Conservation (phyloP, 768 basidiomycete species). For the Asterophora parasitica region DNA sequence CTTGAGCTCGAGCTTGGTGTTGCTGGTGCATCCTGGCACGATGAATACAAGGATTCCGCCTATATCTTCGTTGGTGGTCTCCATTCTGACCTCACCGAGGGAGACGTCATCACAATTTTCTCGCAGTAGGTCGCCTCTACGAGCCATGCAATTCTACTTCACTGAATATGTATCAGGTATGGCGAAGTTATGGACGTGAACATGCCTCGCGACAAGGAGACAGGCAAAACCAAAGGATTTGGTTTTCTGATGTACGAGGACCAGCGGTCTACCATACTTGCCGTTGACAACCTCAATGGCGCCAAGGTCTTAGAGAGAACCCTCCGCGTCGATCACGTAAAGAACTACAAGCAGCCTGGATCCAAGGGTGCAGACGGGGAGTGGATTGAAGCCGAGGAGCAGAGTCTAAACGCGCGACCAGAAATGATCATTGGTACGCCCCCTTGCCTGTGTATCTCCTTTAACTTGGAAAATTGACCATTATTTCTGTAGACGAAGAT, state of each 20-base stretch:
- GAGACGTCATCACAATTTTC: conserved; percentile 95
- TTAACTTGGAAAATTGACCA: conserved; percentile 1
- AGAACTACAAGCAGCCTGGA: conserved; percentile 87
- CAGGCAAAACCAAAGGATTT: conserved; percentile 88
- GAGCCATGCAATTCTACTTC: background rate
- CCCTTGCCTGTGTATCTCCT: background rate
- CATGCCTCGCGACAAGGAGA: conserved; percentile 89
- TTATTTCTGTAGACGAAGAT: conserved; percentile 36
- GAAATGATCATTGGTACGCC: conserved; percentile 55
- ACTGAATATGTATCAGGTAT: conserved; percentile 49
- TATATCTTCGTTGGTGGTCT: conserved; percentile 94
- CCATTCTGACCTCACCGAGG: conserved; percentile 86
- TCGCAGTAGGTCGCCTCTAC: conserved; percentile 70
- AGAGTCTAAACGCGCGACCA: conserved; percentile 85
- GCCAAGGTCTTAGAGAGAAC: conserved; percentile 82
- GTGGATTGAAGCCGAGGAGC: conserved; percentile 78
- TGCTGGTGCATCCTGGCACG: conserved; percentile 83
- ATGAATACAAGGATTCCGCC: conserved; percentile 96
- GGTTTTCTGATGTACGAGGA: conserved; percentile 99
- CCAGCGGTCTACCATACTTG: conserved; percentile 91
- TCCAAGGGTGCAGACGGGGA: conserved; percentile 78
- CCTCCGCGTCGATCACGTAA: conserved; percentile 89
- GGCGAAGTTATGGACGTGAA: conserved; percentile 97
- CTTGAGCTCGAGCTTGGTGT: conserved; percentile 77
- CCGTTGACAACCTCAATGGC: conserved; percentile 98